Base-by-base conservation (phyloP, 192 early-diverging fungal species). In the Backusella morwellensis region DNA sequence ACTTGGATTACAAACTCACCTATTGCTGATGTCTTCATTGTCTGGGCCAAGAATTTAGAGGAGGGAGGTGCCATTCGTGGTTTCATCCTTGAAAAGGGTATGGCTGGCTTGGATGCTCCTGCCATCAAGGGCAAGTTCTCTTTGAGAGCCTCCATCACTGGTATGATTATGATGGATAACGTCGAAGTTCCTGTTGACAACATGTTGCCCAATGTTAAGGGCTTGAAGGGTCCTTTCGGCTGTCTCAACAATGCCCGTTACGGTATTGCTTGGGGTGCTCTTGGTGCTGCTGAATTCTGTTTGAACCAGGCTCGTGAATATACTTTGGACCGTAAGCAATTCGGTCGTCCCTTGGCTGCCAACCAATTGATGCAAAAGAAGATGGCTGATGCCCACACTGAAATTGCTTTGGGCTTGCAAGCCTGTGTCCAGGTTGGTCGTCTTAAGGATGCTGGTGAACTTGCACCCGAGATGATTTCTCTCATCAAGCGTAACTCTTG, bases 1-100 rank as follows among this genome's bases (percentile, higher is more conserved):
- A 98, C 95, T 66, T 99, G 98, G 98, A 99, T 97, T 83, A 97
- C 98, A 74, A 99, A 99, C 89, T 95, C 95, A 40, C 97, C 97
- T 12, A 93, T 99, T 66, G 97, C 97, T 54, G 97, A 98, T 70
- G 92, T 98, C 32, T 97, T 97, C 88, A 88, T 99, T 32, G 88
- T 99, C 29, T 99, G 97, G 97, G 97, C 96, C 38, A 97, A 96
- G 85, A 88, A 89, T 56, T 78, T 77, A 56, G 94, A 95, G 6
- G 92, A 94, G 78, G 92, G 90, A 73, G 77, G 81, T 71, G 89
- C 90, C 79, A 98, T 99, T 79, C 91, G 94, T 68, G 97, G 97
- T 1, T 99, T 97, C 72, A 92, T 99, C 42, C 86, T 99, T 23
- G 97, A 99, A 81, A 95, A 94, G 85, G 90, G 92, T 78, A 68